phyloP scores from a whole-genome alignment of 371 early-diverging fungal genomes.

The Apophysomyces trapeziformis region DNA sequence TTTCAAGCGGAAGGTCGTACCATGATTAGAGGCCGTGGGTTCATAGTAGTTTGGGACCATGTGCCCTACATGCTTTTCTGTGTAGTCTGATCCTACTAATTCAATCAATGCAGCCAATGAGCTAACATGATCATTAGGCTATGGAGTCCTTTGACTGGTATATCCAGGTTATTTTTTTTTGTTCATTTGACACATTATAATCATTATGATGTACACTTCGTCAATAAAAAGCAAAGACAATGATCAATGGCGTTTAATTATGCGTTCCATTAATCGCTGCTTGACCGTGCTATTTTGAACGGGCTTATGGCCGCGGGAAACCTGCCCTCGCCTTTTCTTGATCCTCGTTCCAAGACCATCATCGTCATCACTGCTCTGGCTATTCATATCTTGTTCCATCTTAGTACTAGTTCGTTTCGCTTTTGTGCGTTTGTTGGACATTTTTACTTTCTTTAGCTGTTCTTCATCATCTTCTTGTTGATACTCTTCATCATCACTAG shows the following conservation, averaged over 20 bases:
- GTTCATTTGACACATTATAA: too few relatives aligned
- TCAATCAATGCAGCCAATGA: too few relatives aligned
- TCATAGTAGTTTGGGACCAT: too few relatives aligned
- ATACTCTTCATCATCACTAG: constrained; percentile 22
- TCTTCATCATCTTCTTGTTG: constrained; percentile 34
- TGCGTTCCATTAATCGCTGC: constrained; percentile 32
- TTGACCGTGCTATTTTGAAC: constrained; percentile 23
- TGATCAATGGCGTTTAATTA: constrained; percentile 14
- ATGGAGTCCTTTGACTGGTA: too few relatives aligned
- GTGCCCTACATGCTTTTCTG: too few relatives aligned
- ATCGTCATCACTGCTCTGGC: constrained; percentile 19
- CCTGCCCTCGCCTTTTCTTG: neutral
- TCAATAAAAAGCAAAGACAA: neutral
- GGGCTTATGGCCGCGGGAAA: neutral
- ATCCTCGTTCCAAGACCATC: constrained; percentile 10
- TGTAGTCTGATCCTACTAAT: too few relatives aligned
- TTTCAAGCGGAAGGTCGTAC: too few relatives aligned
- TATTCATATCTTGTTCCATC: constrained; percentile 14
- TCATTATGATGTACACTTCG: too few relatives aligned
- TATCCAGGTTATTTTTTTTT: too few relatives aligned
- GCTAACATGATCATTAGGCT: too few relatives aligned
- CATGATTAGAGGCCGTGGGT: too few relatives aligned
- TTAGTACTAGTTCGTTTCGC: constrained; percentile 11
- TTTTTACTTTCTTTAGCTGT: constrained; percentile 22
- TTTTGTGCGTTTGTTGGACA: constrained; percentile 16